These are phyloP conservation scores for Monosporascus sp. DNA, from an alignment of 2,329 filamentous ascomycete genomes.

Conservation along the genomic window DNA sequence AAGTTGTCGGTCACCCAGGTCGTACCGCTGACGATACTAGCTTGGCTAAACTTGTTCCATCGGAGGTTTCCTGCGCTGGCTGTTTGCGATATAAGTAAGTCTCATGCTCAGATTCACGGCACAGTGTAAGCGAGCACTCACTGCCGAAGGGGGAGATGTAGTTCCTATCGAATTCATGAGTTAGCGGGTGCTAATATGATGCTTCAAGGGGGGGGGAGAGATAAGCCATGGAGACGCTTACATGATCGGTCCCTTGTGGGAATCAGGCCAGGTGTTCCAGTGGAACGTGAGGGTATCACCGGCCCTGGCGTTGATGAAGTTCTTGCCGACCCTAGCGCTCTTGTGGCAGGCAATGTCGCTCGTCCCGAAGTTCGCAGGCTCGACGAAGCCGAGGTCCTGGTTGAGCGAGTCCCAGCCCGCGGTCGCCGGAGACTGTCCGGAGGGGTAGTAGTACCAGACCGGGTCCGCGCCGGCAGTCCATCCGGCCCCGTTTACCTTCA, in stretches of 20 bases:
- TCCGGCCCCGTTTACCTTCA: slow-evolving; percentile 11
- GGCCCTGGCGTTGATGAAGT: slow-evolving; percentile 29
- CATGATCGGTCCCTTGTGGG: slow-evolving; percentile 30
- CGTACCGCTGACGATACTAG: slow-evolving; percentile 39
- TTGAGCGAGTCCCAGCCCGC: slow-evolving; percentile 14
- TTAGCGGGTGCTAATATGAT: no score
- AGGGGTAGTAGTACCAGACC: slow-evolving; percentile 16
- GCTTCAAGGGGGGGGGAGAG: no score
- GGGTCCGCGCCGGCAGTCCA: slow-evolving; percentile 17
- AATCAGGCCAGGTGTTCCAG: slow-evolving; percentile 34
- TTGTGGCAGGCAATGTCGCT: slow-evolving; percentile 45
- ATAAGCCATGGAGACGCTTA: no score
- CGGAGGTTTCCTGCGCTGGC: slow-evolving; percentile 42
- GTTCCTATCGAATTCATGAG: slow-evolving; percentile 6
- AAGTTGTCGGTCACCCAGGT: slow-evolving; percentile 49
- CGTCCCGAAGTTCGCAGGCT: slow-evolving; percentile 17
- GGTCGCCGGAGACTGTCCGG: slow-evolving; percentile 10
- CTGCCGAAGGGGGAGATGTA: slow-evolving; percentile 30
- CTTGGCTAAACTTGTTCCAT: slow-evolving; percentile 53
- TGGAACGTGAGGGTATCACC: slow-evolving; percentile 31
- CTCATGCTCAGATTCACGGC: no score
- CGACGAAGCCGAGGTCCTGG: slow-evolving; percentile 30
- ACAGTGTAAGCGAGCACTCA: slow-evolving; percentile 15
- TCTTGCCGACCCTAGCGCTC: slow-evolving; percentile 32
- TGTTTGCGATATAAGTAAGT: slow-evolving; percentile 15